Evolutionary conservation across 257 asterid genomes (phyloP), one percentile per base, ranked within the genome.

Genomic region (Lantana camara): DNA sequence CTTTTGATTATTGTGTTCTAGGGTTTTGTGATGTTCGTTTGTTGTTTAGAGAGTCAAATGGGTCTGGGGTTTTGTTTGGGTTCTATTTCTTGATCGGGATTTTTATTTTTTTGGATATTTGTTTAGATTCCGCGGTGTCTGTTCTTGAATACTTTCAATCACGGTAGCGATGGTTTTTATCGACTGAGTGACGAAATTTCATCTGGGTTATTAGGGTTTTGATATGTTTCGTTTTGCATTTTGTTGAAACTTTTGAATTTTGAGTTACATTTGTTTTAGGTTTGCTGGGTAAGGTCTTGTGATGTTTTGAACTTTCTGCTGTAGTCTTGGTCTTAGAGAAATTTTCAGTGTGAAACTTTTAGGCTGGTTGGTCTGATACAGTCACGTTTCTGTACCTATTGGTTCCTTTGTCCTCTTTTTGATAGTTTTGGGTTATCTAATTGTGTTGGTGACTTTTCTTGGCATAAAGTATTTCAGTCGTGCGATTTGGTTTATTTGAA

Each of bases 401-500:
- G 13, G 58, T 44, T 44, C 51, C 44, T 14, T 19, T 5, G 23
- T 42, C 9, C 12, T 19, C 48, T 4, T 10, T 44, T 61, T 15
- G 47, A 41, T 32, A 49, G 24, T 23, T 20, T 0, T 58, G 50
- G 48, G 47, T 14, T 60, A 9, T 27, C 9, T 1, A 8, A 7
- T 51, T 30, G 3, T 45, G 38, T 32, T 68, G 66, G 22, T 48
- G 54, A 50, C 21, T 8, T 59, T 22, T 53, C 17, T 15, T 67
- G 63, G 48, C 48, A 10, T n/a, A 49, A 34, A 1, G 32, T 24
- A 35, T 64, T 32, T 20, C 12, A 7, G 4, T 58, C 21, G 9
- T 40, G 2, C 45, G 76, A 49, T 59, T 76, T 67, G 66, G 72
- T 35, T 64, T 41, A 12, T 49, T 60, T 71, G 65, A 61, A 48